phyloP scores from a whole-genome alignment of 2,329 filamentous ascomycete species.

The Furcasterigmium furcatum region DNA sequence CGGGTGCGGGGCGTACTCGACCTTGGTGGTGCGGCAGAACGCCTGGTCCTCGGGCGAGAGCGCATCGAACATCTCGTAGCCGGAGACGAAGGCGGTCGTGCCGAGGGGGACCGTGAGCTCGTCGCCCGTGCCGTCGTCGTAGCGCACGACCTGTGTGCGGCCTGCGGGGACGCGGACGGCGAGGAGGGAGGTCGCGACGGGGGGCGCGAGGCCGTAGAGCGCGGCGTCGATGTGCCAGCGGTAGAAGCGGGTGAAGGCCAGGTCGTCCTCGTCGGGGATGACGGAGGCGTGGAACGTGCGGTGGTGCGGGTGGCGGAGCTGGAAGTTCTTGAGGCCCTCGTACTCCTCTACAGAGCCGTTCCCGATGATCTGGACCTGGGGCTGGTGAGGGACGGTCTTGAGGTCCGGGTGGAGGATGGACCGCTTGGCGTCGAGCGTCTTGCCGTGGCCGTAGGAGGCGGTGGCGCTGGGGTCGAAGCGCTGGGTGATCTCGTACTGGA shows the following conservation, averaged over 20 bases:
- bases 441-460: slow-evolving; percentile 70
- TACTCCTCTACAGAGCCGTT: slow-evolving; percentile 69
- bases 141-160: slow-evolving; percentile 63
- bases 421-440: slow-evolving; percentile 62
- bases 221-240: slow-evolving; percentile 81
- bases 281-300: slow-evolving; percentile 67
- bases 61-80: slow-evolving; percentile 66
- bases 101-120: slow-evolving; percentile 67
- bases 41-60: slow-evolving; percentile 64
- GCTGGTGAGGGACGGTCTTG: slow-evolving; percentile 77
- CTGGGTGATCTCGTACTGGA: slow-evolving; percentile 71
- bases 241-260: slow-evolving; percentile 58
- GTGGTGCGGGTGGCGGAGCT: slow-evolving; percentile 73
- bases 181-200: slow-evolving; percentile 68
- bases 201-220: slow-evolving; percentile 71
- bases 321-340: slow-evolving; percentile 67
- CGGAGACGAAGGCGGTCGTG: slow-evolving; percentile 72
- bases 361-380: slow-evolving; percentile 73
- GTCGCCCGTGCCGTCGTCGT: slow-evolving; percentile 69
- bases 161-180: slow-evolving; percentile 71
- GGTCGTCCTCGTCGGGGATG: slow-evolving; percentile 52
- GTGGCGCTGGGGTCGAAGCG: slow-evolving; percentile 67
- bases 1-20: slow-evolving; percentile 76
- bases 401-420: slow-evolving; percentile 74
- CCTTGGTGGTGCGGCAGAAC: slow-evolving; percentile 62